phyloP scores from a whole-genome alignment of 2,329 filamentous ascomycete species.

The Aspergillus transmontanensis region DNA sequence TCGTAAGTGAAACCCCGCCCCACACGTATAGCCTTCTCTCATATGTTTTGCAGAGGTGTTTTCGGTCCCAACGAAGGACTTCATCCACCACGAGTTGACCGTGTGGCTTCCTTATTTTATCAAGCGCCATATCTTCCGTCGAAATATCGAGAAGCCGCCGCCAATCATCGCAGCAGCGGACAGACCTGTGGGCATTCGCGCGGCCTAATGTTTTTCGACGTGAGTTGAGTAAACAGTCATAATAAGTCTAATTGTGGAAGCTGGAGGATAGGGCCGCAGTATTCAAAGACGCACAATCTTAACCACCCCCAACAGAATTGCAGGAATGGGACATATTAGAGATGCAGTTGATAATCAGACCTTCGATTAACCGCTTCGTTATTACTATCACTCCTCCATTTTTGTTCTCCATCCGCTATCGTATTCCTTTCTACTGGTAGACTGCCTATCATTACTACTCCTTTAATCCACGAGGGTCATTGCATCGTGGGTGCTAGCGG shows the following conservation, averaged over 20 bases:
- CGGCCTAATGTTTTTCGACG: neutral
- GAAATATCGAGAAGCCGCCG: slow-evolving; percentile 37
- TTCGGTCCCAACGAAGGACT: slow-evolving; percentile 59
- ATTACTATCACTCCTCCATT: rapidly evolving
- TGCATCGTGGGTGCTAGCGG: too few relatives aligned
- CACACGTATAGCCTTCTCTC: neutral
- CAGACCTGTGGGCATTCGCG: neutral
- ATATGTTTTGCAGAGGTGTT: slow-evolving; percentile 56
- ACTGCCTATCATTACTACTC: too few relatives aligned
- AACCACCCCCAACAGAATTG: neutral
- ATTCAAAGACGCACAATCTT: neutral
- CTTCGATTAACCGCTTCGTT: too few relatives aligned
- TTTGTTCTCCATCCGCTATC: too few relatives aligned
- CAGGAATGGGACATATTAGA: neutral
- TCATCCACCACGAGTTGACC: slow-evolving; percentile 57
- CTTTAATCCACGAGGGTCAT: too few relatives aligned
- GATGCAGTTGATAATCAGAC: too few relatives aligned
- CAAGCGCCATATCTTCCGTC: slow-evolving; percentile 57
- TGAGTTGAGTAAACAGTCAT: neutral
- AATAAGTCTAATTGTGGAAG: neutral
- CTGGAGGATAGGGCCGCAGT: neutral
- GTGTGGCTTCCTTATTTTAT: slow-evolving; percentile 62
- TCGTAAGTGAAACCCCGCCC: slow-evolving; percentile 15
- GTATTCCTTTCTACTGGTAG: too few relatives aligned
- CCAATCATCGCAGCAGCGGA: slow-evolving; percentile 26